Evolutionary conservation across 1,284 basidiomycete species (phyloP), one percentile per base, ranked within the genome.

Genomic region (Pascua guehoae): DNA sequence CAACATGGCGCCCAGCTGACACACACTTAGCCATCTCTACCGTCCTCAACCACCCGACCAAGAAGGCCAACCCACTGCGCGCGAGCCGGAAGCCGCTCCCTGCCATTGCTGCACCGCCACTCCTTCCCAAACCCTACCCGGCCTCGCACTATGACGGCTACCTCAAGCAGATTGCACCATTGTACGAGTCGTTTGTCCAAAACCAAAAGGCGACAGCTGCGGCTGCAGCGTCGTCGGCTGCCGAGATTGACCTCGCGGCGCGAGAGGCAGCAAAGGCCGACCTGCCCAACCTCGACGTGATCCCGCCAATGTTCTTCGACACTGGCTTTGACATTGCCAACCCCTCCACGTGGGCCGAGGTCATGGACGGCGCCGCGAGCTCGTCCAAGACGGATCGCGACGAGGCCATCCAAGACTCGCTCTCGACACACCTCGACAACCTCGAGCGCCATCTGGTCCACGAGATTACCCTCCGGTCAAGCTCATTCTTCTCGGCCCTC

Each of bases 401-500:
- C 65, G 84, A 84, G 62, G 81, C 77, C 81, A 80, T 95, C 1
- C 87, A 96, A n/a, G 93, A 97, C 71, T 88, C 87, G 69, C 84
- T 98, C 55, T 93, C 91, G 12, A 88, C 92, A 60, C 89, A 97
- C 69, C 88, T 94, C 8, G 96, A 98, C 73, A 89, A 89, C 2
- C 85, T 98, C 60, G 95, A 99, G 70, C 87, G 93, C 63, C 94
- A 98, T 72, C 87, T 99, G 53, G 85, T 96, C 14, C 86, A 87
- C 65, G 95, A 98, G 77, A 96, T 99, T 54, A 88, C 89, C 8
- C 79, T 88, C 11, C 88, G 94, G 5, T 91, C 91, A 0, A 85
- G 89, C 0, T 92, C 91, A 3, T 98, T 99, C 83, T 99, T 98
- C 71, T 89, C 93, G 1, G 96, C 95, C 1, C 84, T 99, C 18